Evolutionary conservation across 345 rosid species (phyloP), one percentile per base, ranked within the genome.

Genomic region (Linum usitatissimum): DNA sequence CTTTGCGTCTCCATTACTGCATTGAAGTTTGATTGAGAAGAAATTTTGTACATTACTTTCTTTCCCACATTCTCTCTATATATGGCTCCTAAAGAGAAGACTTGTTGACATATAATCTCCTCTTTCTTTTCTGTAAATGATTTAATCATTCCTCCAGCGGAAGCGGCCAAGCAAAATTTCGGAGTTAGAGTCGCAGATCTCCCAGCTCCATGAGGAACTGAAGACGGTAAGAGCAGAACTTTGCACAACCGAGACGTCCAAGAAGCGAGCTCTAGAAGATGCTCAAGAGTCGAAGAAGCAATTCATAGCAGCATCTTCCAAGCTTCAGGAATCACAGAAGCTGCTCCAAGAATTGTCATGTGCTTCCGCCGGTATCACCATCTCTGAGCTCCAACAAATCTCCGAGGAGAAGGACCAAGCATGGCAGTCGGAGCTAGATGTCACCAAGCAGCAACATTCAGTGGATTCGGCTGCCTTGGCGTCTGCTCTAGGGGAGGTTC

Each of bases 251-350:
- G 61, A 58, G 30, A 21, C 61, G 28, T 58, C 38, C n/a, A 58
- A 58, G 61, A 58, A 58, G 36, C 61, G 28, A 30, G 61, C 61
- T 58, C 13, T 58, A 30, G 61, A 58, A 58, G 38, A 58, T 58
- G 61, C 61, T 13, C 38, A 58, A n/a, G 61, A 58, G 36, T 58
- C 61, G 17, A 58, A 58, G 36, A 58, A 58, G 61, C 61, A 58
- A 30, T 58, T 58, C 38, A 6, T 36, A 10, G 38, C 30, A 13
- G 18, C 30, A 36, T 58, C 61, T 28, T 58, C 61, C 17, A 13
- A 58, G 61, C 61, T 58, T 3, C 38, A 58, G 30, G 61, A 58
- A 14, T 58, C 39, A 12, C 34, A 58, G 61, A 58, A 58, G 61
- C 61, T 21, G 38, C 34, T 58, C 13, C 61, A 21, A 12, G 38